Evolutionary conservation across 495 filamentous ascomycete genomes (phyloP).

Genomic region (Penicillium arizonense): DNA sequence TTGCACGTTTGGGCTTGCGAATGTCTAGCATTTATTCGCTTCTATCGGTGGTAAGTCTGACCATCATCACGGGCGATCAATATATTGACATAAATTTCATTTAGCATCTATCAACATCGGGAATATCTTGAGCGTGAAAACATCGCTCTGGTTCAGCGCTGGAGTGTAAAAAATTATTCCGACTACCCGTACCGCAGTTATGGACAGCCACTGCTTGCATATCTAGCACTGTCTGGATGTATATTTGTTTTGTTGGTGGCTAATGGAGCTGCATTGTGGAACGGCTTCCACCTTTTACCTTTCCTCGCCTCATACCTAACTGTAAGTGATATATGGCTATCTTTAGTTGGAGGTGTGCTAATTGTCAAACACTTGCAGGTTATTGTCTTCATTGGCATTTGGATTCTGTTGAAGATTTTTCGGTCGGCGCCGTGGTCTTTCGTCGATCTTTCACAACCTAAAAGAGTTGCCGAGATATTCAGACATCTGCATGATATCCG

Average conservation of each 20-base stretch:
- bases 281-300: constrained; percentile 14
- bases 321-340: too few relatives aligned
- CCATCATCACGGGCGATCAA: background rate
- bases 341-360: too few relatives aligned
- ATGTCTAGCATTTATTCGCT: constrained; percentile 45
- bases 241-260: constrained; percentile 35
- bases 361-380: too few relatives aligned
- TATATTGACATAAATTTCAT: background rate
- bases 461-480: constrained; percentile 7
- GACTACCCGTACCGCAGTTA: constrained; percentile 44
- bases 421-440: constrained; percentile 8
- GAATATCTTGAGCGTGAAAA: background rate
- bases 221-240: constrained; percentile 35
- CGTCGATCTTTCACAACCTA: constrained; percentile 10
- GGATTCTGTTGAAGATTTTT: constrained; percentile 1
- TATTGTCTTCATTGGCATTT: too few relatives aligned
- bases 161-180: constrained; percentile 14
- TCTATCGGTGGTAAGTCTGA: constrained; percentile 29
- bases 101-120: background rate
- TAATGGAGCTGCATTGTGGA: constrained; percentile 41
- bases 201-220: constrained; percentile 40
- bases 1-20: constrained; percentile 46
- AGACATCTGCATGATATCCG: constrained; percentile 1
- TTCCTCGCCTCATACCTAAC: too few relatives aligned
- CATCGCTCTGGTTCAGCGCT: constrained; percentile 8